These are phyloP conservation scores for Aspergillus fischeri DNA, from an alignment of 2,329 filamentous ascomycete genomes.

Conservation along the genomic window DNA sequence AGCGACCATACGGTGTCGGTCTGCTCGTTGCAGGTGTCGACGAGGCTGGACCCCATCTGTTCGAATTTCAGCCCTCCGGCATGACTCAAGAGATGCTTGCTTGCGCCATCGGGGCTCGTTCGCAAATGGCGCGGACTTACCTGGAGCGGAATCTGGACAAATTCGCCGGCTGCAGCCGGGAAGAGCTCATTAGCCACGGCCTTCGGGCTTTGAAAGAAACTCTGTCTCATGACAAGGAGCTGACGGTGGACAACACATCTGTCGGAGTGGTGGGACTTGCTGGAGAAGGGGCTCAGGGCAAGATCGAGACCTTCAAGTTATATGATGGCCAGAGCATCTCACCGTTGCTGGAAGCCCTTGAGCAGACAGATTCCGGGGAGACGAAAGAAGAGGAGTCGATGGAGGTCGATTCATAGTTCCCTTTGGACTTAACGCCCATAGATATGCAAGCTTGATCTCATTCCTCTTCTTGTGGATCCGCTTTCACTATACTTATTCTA, in stretches of 20 bases:
- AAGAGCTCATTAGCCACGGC: slow-evolving; percentile 88
- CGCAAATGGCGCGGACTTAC: slow-evolving; percentile 97
- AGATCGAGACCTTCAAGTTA: slow-evolving; percentile 77
- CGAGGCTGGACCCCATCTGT: slow-evolving; percentile 88
- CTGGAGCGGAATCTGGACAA: slow-evolving; percentile 85
- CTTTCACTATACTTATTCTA: neutral
- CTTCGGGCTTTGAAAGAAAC: slow-evolving; percentile 91
- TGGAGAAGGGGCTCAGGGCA: slow-evolving; percentile 49
- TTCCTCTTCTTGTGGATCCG: neutral
- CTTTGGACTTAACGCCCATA: slow-evolving; percentile 22
- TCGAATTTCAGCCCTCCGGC: slow-evolving; percentile 95
- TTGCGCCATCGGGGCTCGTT: slow-evolving; percentile 91
- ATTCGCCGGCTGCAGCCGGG: slow-evolving; percentile 71
- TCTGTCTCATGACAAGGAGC: slow-evolving; percentile 91
- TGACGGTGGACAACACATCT: slow-evolving; percentile 95
- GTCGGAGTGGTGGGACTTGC: slow-evolving; percentile 74
- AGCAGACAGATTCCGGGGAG: slow-evolving; percentile 42
- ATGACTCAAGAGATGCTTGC: slow-evolving; percentile 97
- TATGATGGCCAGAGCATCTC: slow-evolving; percentile 86
- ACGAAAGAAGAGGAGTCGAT: slow-evolving; percentile 45
- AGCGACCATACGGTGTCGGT: slow-evolving; percentile 92
- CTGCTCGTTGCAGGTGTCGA: slow-evolving; percentile 91
- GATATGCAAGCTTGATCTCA: slow-evolving; percentile 23
- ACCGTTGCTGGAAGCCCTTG: slow-evolving; percentile 73
- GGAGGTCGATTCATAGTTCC: slow-evolving; percentile 52